These are phyloP conservation scores for Pleurotus giganteus DNA, from an alignment of 768 basidiomycete species.

Conservation along the genomic window DNA sequence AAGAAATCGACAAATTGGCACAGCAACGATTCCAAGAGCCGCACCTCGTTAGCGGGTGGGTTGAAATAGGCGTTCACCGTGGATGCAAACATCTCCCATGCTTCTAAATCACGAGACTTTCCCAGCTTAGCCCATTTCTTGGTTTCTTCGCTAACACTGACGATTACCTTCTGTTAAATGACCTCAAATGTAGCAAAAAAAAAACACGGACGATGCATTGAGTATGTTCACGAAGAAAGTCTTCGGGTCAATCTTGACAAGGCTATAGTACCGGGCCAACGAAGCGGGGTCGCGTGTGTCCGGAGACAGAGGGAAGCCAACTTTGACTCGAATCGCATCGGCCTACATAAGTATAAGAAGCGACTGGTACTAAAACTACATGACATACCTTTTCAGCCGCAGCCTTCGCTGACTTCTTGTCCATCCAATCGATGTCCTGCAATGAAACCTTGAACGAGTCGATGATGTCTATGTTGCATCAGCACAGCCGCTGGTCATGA, in stretches of 20 bases:
- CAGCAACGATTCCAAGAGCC: conserved; percentile 8
- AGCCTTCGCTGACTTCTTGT: conserved; percentile 71
- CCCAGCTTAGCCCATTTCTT: conserved; percentile 80
- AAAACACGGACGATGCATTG: conserved; percentile 44
- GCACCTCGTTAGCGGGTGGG: conserved; percentile 83
- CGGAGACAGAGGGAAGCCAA: conserved; percentile 90
- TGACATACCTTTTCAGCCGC: conserved; percentile 76
- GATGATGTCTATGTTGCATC: conserved; percentile 59
- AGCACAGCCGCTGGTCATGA: neutral
- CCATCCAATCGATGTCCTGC: conserved; percentile 85
- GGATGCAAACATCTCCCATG: conserved; percentile 88
- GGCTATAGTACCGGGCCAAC: conserved; percentile 70
- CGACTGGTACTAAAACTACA: conserved; percentile 7
- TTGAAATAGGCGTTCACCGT: conserved; percentile 89
- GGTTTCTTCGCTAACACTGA: conserved; percentile 56
- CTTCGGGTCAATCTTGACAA: conserved; percentile 60
- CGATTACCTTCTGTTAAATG: neutral
- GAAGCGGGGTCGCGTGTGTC: conserved; percentile 71
- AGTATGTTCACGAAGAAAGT: conserved; percentile 87
- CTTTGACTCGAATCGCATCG: conserved; percentile 81
- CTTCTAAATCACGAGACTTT: conserved; percentile 56
- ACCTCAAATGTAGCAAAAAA: neutral
- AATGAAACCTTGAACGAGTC: conserved; percentile 80
- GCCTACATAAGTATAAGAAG: conserved; percentile 53
- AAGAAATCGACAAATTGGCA: neutral